Conservation (phyloP, 305 asterid genomes). For the Fraxinus angustifolia region DNA sequence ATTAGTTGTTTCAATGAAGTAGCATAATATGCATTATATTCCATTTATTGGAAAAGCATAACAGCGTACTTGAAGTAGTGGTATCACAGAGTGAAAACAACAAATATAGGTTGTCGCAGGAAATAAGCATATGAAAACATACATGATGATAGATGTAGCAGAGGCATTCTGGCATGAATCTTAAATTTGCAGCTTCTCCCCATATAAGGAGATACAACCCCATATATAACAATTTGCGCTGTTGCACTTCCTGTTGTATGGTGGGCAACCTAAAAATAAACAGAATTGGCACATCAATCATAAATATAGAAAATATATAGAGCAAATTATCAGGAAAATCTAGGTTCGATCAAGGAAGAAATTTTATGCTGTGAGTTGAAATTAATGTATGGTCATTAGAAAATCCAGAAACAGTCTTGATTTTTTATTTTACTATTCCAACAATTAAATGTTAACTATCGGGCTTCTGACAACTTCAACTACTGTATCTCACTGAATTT, state of each 20-base stretch:
- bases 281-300: conserved; percentile 26
- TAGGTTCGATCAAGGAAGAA: background rate
- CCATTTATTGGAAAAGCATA: conserved; percentile 1
- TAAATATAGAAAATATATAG: conserved; percentile 1
- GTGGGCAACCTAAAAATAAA: conserved; percentile 75
- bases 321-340: background rate
- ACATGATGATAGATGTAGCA: conserved; percentile 98
- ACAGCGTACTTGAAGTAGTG: conserved; percentile 2
- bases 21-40: background rate
- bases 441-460: background rate
- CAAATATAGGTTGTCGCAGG: conserved; percentile 5
- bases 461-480: background rate
- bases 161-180: conserved; percentile 99
- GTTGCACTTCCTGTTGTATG: conserved; percentile 96
- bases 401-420: background rate
- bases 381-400: background rate
- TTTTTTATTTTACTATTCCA: background rate
- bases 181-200: conserved; percentile 98
- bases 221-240: conserved; percentile 84
- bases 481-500: background rate
- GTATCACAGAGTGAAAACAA: background rate
- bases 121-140: conserved; percentile 37
- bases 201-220: conserved; percentile 95
- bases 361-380: background rate
- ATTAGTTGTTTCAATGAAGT: background rate